Conservation (phyloP, 371 early-diverging fungal genomes). For the Mortierella sp. region DNA sequence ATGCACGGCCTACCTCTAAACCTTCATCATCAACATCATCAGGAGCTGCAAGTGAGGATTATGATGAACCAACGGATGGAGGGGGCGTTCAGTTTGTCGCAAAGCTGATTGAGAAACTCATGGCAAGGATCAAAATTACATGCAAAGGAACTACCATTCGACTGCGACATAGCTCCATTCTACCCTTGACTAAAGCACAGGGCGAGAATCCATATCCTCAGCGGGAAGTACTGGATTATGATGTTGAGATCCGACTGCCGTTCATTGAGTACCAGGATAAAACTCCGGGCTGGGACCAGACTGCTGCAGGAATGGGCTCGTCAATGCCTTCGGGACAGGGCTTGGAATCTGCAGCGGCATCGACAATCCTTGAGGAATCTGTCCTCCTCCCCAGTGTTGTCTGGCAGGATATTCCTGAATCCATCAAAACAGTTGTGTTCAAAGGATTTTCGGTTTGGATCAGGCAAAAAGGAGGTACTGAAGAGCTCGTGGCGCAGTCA, state of each 20-base stretch:
- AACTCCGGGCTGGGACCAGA: conserved; percentile 64
- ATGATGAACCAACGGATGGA: conserved; percentile 52
- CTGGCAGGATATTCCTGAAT: conserved; percentile 51
- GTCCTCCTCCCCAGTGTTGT: conserved; percentile 40
- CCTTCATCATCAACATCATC: conserved; percentile 7
- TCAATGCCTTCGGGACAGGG: conserved; percentile 29
- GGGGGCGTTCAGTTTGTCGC: conserved; percentile 78
- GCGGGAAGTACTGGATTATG: conserved; percentile 56
- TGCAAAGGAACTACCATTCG: conserved; percentile 65
- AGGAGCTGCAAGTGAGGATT: neutral
- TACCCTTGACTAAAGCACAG: conserved; percentile 29
- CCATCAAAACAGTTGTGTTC: conserved; percentile 45
- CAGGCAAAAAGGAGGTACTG: conserved; percentile 16
- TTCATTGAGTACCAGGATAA: conserved; percentile 70
- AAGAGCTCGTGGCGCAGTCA: conserved; percentile 1
- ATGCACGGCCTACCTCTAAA: conserved; percentile 20
- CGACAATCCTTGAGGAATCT: conserved; percentile 46
- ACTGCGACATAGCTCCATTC: conserved; percentile 63
- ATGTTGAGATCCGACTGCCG: conserved; percentile 67
- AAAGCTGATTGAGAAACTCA: conserved; percentile 75
- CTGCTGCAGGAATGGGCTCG: conserved; percentile 41
- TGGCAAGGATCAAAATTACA: conserved; percentile 70
- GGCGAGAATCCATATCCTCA: neutral
- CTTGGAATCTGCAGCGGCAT: conserved; percentile 31
- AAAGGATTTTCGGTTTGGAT: conserved; percentile 52